A percentile compares a stretch with the other conserved stretches of the same genome.
These are phyloP conservation scores for Camillea tinctor DNA, from an alignment of 2,329 filamentous ascomycete species.

Conservation along the genomic window DNA sequence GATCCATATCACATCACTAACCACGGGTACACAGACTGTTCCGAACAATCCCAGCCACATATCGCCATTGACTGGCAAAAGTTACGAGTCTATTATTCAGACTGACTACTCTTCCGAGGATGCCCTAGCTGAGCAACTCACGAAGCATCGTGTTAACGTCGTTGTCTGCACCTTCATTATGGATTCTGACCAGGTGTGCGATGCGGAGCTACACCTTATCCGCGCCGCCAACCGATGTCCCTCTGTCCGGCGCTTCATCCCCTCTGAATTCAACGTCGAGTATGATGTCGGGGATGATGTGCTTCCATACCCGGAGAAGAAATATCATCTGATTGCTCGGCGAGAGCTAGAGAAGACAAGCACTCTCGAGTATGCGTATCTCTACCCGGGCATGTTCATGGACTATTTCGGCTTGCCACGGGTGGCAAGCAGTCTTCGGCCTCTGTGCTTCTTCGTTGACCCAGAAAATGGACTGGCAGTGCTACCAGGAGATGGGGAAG, in stretches of 20 bases:
- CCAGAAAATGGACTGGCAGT: slow-evolving; percentile 25
- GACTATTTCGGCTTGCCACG: slow-evolving; percentile 35
- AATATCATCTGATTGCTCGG: slow-evolving; percentile 28
- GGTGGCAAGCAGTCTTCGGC: slow-evolving; percentile 25
- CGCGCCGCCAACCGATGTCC: slow-evolving; percentile 31
- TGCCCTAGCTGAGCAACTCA: slow-evolving; percentile 20
- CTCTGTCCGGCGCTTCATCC: slow-evolving; percentile 35
- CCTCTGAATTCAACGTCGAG: slow-evolving; percentile 39
- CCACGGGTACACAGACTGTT: slow-evolving; percentile 6
- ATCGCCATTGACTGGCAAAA: slow-evolving; percentile 21
- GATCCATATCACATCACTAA: slow-evolving; percentile 2
- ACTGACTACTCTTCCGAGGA: slow-evolving; percentile 30
- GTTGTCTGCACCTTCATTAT: slow-evolving; percentile 36
- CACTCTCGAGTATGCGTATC: slow-evolving; percentile 33
- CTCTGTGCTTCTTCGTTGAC: slow-evolving; percentile 32
- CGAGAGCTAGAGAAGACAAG: slow-evolving; percentile 30
- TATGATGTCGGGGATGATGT: slow-evolving; percentile 34
- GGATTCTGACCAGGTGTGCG: slow-evolving; percentile 28
- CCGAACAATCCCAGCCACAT: slow-evolving; percentile 12
- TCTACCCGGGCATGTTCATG: slow-evolving; percentile 39
- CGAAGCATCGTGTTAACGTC: slow-evolving; percentile 22
- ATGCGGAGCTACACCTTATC: slow-evolving; percentile 35
- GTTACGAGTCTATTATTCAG: slow-evolving; percentile 25
- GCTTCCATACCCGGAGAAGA: slow-evolving; percentile 35
- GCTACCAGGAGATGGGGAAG: slow-evolving; percentile 32